Conservation (phyloP, 2,329 filamentous ascomycete species). For the Rhytidhysteron rufulum region DNA sequence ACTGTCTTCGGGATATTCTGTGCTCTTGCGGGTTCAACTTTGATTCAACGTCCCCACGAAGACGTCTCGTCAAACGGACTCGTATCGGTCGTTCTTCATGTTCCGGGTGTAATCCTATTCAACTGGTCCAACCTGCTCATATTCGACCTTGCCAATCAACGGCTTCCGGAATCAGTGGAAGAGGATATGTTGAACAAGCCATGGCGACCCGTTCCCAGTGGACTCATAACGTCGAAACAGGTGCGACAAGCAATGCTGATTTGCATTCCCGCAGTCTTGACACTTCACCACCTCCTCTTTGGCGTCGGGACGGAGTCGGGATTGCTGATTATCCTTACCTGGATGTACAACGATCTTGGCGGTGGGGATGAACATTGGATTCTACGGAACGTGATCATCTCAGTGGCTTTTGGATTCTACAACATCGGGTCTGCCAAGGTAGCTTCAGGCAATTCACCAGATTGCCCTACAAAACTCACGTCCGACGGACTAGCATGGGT, state of each 20-base stretch:
- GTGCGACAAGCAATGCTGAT: slow-evolving; percentile 13
- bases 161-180: slow-evolving; percentile 23
- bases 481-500: slow-evolving; percentile 8
- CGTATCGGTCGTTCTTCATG: neutral
- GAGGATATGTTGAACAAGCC: slow-evolving; percentile 44
- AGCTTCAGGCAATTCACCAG: slow-evolving; percentile 1
- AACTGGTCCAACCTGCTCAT: slow-evolving; percentile 39
- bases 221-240: slow-evolving; percentile 15
- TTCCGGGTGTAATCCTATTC: slow-evolving; percentile 6
- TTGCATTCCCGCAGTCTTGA: slow-evolving; percentile 10
- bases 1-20: slow-evolving; percentile 4
- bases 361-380: slow-evolving; percentile 30
- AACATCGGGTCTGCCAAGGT: slow-evolving; percentile 8
- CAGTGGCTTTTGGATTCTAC: slow-evolving; percentile 12
- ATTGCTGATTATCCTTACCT: slow-evolving; percentile 31
- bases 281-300: slow-evolving; percentile 11
- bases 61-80: neutral
- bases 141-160: slow-evolving; percentile 40
- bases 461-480: neutral
- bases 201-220: slow-evolving; percentile 26
- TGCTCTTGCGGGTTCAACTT: neutral
- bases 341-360: slow-evolving; percentile 42
- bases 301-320: slow-evolving; percentile 23
- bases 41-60: neutral
- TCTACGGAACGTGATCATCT: slow-evolving; percentile 33